Evolutionary conservation across 192 early-diverging fungal species (phyloP), one percentile per base, ranked within the genome.

Genomic region (Chytriomyces confervae): DNA sequence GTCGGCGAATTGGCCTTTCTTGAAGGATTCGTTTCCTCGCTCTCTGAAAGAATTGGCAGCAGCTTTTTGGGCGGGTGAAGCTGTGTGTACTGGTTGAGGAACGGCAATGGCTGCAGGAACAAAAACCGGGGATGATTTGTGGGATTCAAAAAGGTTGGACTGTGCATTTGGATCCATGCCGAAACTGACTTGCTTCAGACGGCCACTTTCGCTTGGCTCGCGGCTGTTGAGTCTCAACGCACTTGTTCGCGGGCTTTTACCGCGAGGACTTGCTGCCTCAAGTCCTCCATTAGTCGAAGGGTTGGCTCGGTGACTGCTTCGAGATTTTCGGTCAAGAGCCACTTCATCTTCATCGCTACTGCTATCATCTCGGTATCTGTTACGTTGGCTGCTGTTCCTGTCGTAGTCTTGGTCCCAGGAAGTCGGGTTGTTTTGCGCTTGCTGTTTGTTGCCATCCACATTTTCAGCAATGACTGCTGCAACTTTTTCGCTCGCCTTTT

Each of bases 1-100:
- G 9, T 93, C 92, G 61, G 86, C 91, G 84, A 91, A 98, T 82
- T 98, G 94, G 3, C 97, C 97, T 29, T 92, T 84, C 79, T 95
- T 96, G 83, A 95, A 99, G 10, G 82, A 75, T 8, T 91, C 91
- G 78, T 96, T 97, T 66, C 95, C 96, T 23, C 77, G 77, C 18
- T 86, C 82, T 69, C 93, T 77, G 46, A 60, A 65, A 3, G 10
- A 13, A 45, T 60, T 57, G 6, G 81, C 70, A 13, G 51, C 67
- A 5, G 20, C n/a, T 13, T 75, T 61, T 67, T 83, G 78, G 18
- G 27, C 10, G 11, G 89, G 76, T 78, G 81, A 62, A 84, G 85
- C 64, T 82, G 47, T 46, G 51, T 80, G 6, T 75, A 81, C 20
- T 43, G 84, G 82, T n/a, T 72, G 57, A 1, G 77, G 69, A 46